These are phyloP conservation scores for Penicillium waksmanii DNA, from an alignment of 495 filamentous ascomycete species.

Conservation along the genomic window DNA sequence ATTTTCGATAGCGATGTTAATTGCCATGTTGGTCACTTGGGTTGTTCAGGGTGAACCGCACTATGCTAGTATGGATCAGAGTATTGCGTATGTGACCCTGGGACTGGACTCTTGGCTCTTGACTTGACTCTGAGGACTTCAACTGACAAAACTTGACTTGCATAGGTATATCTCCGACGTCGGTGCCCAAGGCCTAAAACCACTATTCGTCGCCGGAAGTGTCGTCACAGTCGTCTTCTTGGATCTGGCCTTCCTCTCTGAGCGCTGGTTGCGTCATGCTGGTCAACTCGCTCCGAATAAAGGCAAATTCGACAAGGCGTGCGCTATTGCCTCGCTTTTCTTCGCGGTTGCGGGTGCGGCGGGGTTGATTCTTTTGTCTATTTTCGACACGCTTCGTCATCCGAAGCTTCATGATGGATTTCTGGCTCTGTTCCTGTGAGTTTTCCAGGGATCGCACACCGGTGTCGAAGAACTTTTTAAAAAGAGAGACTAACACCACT, in stretches of 20 bases:
- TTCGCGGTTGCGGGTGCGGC: constrained; percentile 75
- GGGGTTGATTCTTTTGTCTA: constrained; percentile 78
- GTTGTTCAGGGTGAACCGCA: constrained; percentile 56
- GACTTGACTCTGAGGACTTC: too few species aligned
- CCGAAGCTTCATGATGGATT: constrained; percentile 72
- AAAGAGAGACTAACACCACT: background rate
- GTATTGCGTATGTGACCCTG: constrained; percentile 66
- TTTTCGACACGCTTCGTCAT: constrained; percentile 80
- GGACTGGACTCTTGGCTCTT: too few species aligned
- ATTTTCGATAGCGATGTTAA: constrained; percentile 57
- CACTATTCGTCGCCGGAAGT: constrained; percentile 84
- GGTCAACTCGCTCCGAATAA: constrained; percentile 75
- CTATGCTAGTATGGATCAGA: constrained; percentile 74
- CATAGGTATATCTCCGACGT: constrained; percentile 73
- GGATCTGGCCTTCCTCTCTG: constrained; percentile 77
- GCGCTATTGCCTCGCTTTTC: constrained; percentile 69
- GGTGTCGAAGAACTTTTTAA: too few species aligned
- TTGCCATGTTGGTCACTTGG: constrained; percentile 75
- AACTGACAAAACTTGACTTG: too few species aligned
- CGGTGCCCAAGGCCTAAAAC: constrained; percentile 74
- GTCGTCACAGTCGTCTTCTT: constrained; percentile 80
- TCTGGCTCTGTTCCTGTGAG: constrained; percentile 80
- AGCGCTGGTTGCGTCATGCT: constrained; percentile 80
- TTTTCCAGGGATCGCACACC: background rate
- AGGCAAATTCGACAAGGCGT: constrained; percentile 65